Conservation (phyloP, 495 filamentous ascomycete species). For the Hypoxylon fuscum region DNA sequence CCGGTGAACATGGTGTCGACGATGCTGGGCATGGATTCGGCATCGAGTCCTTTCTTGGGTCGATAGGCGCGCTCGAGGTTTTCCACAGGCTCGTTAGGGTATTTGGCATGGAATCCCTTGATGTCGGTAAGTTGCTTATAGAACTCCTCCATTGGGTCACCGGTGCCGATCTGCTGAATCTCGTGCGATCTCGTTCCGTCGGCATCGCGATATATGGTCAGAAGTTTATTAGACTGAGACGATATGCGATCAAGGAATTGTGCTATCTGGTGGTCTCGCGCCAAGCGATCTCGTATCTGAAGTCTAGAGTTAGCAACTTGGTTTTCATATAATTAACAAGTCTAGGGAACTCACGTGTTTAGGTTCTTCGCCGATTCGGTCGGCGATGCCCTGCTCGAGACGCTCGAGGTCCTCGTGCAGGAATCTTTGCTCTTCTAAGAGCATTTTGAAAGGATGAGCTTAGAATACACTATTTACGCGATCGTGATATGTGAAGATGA, state of each 20-base stretch:
- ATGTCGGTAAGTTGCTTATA: constrained; percentile 83
- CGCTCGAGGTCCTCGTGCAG: constrained; percentile 96
- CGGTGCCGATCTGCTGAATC: constrained; percentile 82
- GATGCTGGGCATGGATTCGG: constrained; percentile 74
- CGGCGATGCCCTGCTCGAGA: constrained; percentile 90
- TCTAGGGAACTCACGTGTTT: constrained; percentile 73
- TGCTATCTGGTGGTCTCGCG: constrained; percentile 90
- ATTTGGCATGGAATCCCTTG: constrained; percentile 86
- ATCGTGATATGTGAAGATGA: not conserved
- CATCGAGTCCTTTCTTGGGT: constrained; percentile 62
- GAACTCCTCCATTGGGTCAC: constrained; percentile 92
- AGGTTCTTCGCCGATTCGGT: constrained; percentile 86
- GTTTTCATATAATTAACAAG: constrained; percentile 14
- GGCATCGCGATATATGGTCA: constrained; percentile 85
- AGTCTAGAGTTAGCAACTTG: constrained; percentile 42
- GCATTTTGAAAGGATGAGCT: constrained; percentile 60
- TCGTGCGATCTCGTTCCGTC: constrained; percentile 77
- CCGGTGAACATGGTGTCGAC: constrained; percentile 94
- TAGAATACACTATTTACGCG: not conserved
- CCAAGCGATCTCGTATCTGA: constrained; percentile 84
- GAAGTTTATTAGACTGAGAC: constrained; percentile 79
- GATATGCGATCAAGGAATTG: constrained; percentile 87
- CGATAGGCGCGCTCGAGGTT: constrained; percentile 94
- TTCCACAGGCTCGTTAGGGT: constrained; percentile 94
- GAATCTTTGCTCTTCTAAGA: constrained; percentile 90